Percentiles rank a stretch among this genome's conserved stretches.
Conservation (phyloP, 805 yeast species). For the Lipomyces spencermartinsiae region DNA sequence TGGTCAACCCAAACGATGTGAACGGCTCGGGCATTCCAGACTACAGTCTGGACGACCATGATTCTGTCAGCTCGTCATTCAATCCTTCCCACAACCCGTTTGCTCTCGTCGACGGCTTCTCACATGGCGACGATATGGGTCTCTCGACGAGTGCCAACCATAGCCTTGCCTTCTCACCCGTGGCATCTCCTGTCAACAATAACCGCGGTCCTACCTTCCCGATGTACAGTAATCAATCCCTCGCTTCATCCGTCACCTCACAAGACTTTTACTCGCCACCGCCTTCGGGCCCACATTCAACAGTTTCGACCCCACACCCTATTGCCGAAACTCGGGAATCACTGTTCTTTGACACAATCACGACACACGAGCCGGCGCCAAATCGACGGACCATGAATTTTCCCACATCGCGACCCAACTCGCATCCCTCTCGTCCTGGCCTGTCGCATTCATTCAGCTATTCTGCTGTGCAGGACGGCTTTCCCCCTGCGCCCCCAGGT, state of each 20-base stretch:
- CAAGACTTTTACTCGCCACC: constrained; percentile 41
- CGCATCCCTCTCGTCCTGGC: constrained; percentile 26
- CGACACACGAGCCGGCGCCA: constrained; percentile 36
- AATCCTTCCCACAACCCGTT: constrained; percentile 23
- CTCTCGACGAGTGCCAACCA: constrained; percentile 30
- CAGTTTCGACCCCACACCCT: constrained; percentile 40
- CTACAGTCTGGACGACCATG: constrained; percentile 31
- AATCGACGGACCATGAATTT: constrained; percentile 30
- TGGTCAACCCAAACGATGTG: constrained; percentile 14
- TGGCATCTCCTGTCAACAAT: constrained; percentile 31
- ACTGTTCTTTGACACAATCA: constrained; percentile 39
- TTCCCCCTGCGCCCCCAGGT: constrained; percentile 34
- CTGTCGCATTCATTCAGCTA: constrained; percentile 30
- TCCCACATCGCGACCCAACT: constrained; percentile 10
- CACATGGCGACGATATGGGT: constrained; percentile 50
- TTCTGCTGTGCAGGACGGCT: constrained; percentile 28
- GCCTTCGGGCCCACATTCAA: constrained; percentile 38
- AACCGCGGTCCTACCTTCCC: constrained; percentile 17
- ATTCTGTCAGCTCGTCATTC: constrained; percentile 27
- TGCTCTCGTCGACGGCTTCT: constrained; percentile 22
- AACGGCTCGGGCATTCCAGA: constrained; percentile 38
- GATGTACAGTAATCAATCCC: constrained; percentile 28
- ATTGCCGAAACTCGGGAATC: constrained; percentile 38
- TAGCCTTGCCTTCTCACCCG: constrained; percentile 37
- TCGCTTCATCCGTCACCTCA: constrained; percentile 37